These are phyloP conservation scores for Sporothrix schenckii DNA, from an alignment of 2,329 filamentous ascomycete species.

Conservation along the genomic window DNA sequence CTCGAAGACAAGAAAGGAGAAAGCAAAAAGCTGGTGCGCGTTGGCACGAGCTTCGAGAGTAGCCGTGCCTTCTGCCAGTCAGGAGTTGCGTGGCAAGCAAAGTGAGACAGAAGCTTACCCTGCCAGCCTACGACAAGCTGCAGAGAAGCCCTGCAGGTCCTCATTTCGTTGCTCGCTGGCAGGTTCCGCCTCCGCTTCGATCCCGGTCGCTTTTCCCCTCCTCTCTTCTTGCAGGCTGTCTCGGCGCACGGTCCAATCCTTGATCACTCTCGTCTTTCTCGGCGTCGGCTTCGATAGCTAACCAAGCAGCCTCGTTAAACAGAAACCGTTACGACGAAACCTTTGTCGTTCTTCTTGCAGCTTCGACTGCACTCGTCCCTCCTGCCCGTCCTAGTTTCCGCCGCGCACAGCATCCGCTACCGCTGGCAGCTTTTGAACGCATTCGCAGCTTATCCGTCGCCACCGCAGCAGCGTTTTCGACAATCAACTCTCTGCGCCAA, in stretches of 20 bases:
- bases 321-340: conserved; percentile 17
- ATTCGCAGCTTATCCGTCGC: conserved; percentile 1
- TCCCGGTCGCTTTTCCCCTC: neutral
- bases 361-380: neutral
- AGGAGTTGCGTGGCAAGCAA: conserved; percentile 17
- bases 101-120: conserved; percentile 16
- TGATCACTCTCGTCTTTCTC: neutral
- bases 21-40: neutral
- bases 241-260: conserved; percentile 7
- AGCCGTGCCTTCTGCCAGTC: conserved; percentile 20
- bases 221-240: conserved; percentile 4
- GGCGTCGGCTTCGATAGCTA: neutral
- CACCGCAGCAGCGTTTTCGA: neutral
- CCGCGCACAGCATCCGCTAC: neutral
- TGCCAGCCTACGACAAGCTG: conserved; percentile 14
- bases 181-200: conserved; percentile 18
- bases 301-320: neutral
- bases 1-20: neutral
- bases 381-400: neutral
- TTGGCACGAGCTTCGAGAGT: conserved; percentile 19
- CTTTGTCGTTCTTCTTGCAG: conserved; percentile 11
- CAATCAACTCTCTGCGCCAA: neutral
- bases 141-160: conserved; percentile 18
- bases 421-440: conserved; percentile 13
- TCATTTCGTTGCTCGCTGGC: conserved; percentile 24